These are phyloP conservation scores for Cryptococcus jaspeensis DNA, from an alignment of 1,284 basidiomycete genomes.

Conservation along the genomic window DNA sequence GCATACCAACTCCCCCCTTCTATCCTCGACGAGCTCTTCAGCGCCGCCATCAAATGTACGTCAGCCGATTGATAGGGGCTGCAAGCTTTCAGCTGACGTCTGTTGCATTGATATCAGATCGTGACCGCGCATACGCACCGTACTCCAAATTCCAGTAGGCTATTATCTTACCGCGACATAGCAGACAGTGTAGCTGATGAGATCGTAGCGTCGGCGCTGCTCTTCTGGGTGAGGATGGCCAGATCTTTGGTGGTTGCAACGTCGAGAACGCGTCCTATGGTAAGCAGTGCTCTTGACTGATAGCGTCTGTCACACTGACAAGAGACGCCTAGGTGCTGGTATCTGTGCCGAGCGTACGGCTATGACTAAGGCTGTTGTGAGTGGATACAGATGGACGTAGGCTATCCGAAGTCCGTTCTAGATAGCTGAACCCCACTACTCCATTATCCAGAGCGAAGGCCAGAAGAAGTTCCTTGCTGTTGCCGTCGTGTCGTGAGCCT, in stretches of 20 bases:
- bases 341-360: slow-evolving; percentile 90
- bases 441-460: slow-evolving; percentile 66
- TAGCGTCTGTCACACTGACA: neutral
- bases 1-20: neutral
- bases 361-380: slow-evolving; percentile 76
- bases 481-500: slow-evolving; percentile 67
- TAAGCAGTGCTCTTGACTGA: slow-evolving; percentile 41
- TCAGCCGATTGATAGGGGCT: neutral
- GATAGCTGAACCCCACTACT: too few species aligned
- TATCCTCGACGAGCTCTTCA: slow-evolving; percentile 39
- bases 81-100: neutral
- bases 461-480: slow-evolving; percentile 65
- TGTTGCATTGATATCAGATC: slow-evolving; percentile 52
- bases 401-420: neutral
- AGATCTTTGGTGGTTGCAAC: slow-evolving; percentile 77
- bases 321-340: slow-evolving; percentile 39
- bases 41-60: slow-evolving; percentile 33
- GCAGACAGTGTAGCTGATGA: neutral
- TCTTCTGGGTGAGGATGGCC: slow-evolving; percentile 65
- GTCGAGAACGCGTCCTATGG: slow-evolving; percentile 91
- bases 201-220: slow-evolving; percentile 71
- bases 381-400: slow-evolving; percentile 39
- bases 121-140: slow-evolving; percentile 62
- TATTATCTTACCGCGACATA: neutral
- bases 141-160: slow-evolving; percentile 75